These are phyloP conservation scores for Aegle marmelos DNA, from an alignment of 345 rosid species.

Conservation along the genomic window DNA sequence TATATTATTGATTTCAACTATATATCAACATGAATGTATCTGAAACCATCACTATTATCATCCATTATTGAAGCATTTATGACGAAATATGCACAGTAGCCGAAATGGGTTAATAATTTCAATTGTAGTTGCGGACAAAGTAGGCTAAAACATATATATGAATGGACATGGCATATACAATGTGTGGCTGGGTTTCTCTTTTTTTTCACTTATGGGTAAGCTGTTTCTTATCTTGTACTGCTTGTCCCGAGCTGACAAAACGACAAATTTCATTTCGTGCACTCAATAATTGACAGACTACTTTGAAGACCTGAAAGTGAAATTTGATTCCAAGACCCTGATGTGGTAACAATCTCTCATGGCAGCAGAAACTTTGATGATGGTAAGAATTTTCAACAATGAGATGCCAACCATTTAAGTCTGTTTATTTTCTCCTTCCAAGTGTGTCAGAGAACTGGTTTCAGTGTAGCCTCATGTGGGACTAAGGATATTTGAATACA, in stretches of 20 bases:
- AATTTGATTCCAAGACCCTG: slow-evolving; percentile 6
- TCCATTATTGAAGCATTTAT: slow-evolving; percentile 20
- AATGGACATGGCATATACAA: neutral
- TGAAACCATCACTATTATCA: slow-evolving; percentile 10
- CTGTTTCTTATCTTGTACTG: slow-evolving; percentile 3
- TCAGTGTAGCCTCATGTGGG: neutral
- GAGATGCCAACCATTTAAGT: neutral
- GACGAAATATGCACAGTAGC: neutral
- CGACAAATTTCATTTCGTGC: slow-evolving; percentile 14
- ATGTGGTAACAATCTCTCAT: neutral
- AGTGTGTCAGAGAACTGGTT: neutral
- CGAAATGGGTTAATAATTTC: neutral
- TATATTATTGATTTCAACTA: slow-evolving; percentile 36
- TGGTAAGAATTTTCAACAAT: slow-evolving; percentile 3
- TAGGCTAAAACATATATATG: neutral
- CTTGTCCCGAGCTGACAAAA: neutral
- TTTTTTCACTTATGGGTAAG: slow-evolving; percentile 6
- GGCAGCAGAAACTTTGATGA: neutral
- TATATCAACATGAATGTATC: slow-evolving; percentile 24
- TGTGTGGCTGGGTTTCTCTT: slow-evolving; percentile 16
- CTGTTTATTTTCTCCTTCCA: neutral
- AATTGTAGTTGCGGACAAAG: slow-evolving; percentile 8
- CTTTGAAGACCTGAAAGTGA: neutral
- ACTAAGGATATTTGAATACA: neutral
- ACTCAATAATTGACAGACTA: slow-evolving; percentile 18